Conservation (phyloP, 2,329 filamentous ascomycete species). For the Thielaviopsis populi region DNA sequence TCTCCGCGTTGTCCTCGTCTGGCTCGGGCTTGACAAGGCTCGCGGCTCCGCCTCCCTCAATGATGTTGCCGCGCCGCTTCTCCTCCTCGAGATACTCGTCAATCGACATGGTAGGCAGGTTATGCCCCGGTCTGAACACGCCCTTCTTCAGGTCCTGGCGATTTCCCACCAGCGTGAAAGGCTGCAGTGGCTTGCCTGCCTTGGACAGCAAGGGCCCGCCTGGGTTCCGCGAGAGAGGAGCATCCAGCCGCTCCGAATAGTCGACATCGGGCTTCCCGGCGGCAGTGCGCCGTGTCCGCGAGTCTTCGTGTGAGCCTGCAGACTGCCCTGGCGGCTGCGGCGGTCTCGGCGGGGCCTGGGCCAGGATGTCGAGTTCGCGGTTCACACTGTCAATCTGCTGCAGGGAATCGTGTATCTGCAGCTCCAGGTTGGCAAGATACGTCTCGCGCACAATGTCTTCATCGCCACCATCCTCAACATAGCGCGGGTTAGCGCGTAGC, state of each 20-base stretch:
- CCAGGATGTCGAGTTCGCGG: conserved; percentile 70
- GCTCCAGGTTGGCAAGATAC: conserved; percentile 58
- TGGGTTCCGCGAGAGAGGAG: conserved; percentile 38
- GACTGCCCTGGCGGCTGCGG: conserved; percentile 29
- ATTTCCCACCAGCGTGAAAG: conserved; percentile 71
- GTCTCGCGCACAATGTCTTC: conserved; percentile 71
- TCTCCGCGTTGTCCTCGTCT: conserved; percentile 83
- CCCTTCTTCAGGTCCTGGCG: conserved; percentile 60
- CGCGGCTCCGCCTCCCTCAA: conserved; percentile 75
- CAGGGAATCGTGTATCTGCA: conserved; percentile 66
- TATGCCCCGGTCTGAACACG: conserved; percentile 84
- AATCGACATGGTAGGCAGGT: conserved; percentile 90
- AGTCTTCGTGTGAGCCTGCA: conserved; percentile 32
- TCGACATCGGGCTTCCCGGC: conserved; percentile 28
- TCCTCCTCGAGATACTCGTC: conserved; percentile 97
- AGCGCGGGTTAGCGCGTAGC: conserved; percentile 30
- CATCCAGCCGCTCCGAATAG: conserved; percentile 64
- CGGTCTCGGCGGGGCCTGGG: conserved; percentile 46
- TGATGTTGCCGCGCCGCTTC: conserved; percentile 65
- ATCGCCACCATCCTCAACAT: conserved; percentile 48
- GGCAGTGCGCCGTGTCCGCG: conserved; percentile 23
- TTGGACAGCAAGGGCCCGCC: conserved; percentile 60
- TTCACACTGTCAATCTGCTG: conserved; percentile 76
- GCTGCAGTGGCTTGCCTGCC: conserved; percentile 72
- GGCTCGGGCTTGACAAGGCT: conserved; percentile 53